Conservation (phyloP, 208 protist genomes). For the Perkinsela sp. region DNA sequence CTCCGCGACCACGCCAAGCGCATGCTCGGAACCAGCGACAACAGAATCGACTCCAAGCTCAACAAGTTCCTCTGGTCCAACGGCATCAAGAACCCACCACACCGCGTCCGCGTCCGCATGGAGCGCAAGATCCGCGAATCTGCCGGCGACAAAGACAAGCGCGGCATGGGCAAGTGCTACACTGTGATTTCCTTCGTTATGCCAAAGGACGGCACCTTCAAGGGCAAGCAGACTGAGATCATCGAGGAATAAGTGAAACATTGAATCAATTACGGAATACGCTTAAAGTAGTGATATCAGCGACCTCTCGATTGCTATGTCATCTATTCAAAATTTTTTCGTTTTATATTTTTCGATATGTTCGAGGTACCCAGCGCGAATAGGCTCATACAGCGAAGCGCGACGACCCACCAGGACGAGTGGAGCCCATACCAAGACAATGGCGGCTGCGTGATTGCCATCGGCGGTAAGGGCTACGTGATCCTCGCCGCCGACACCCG, state of each 20-base stretch:
- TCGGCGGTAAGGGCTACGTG: slow-evolving; percentile 82
- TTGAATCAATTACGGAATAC: background rate
- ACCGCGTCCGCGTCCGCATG: slow-evolving; percentile 76
- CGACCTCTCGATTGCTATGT: no score
- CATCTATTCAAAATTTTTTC: no score
- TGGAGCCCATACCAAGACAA: slow-evolving; percentile 78
- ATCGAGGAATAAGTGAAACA: background rate
- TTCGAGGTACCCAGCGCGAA: no score
- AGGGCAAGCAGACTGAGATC: background rate
- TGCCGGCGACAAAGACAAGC: slow-evolving; percentile 28
- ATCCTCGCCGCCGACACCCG: slow-evolving; percentile 90
- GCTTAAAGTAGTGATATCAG: no score
- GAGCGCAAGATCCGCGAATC: slow-evolving; percentile 41
- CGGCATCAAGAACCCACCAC: slow-evolving; percentile 71
- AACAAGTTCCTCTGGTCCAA: slow-evolving; percentile 88
- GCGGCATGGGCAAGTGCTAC: slow-evolving; percentile 40
- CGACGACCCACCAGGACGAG: slow-evolving; percentile 23
- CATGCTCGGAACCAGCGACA: slow-evolving; percentile 85
- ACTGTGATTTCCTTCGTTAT: slow-evolving; percentile 52
- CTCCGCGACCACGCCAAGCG: slow-evolving; percentile 74
- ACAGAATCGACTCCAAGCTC: slow-evolving; percentile 78
- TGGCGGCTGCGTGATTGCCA: slow-evolving; percentile 74
- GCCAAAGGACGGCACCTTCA: slow-evolving; percentile 1
- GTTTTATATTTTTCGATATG: no score
- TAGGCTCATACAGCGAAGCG: no score